Base-by-base conservation (phyloP, 176 grass and related monocot species). In the Luzula sylvatica region DNA sequence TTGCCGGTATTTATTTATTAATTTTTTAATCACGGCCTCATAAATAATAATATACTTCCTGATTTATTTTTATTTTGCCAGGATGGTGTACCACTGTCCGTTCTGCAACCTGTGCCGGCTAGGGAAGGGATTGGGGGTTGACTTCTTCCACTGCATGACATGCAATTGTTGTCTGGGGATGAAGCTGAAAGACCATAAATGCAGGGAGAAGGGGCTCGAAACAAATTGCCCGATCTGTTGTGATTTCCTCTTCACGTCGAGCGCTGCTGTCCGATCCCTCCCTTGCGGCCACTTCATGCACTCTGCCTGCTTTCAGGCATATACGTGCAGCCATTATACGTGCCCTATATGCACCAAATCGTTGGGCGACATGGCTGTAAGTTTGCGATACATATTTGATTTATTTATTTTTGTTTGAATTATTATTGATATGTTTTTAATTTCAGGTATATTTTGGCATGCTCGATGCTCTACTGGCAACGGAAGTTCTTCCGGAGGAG, bases 131-230 rank as follows among this genome's bases (percentile, higher is more conserved):
- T 82, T 98, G 47, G 92, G 92, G 50, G 72, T 86, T 1, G 92
- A 98, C 71, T 98, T 98, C 68, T 98, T 98, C 47, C 92, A 98
- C 61, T 98, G 92, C 75, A 98, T 98, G 92, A 98, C 76, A 57
- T 98, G 92, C 92, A 98, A 98, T 71, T 98, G 92, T 42, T 98
- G 92, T 47, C 68, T 98, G 79, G 92, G 92, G 51, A 98, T 86
- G 85, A 98, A 86, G 59, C 26, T 98, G 52, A 65, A 71, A 41
- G 78, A 86, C 48, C 92, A 98, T 68, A 98, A 98, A 69, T 98
- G 93, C 59, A 79, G 78, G 47, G 93, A 99, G 49, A 99, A 99
- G 47, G 82, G 86, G 46, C 75, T 99, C n/a, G 93, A 99, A 42
- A 83, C 82, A 58, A 99, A 99, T 24, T 99, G 93, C 58, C 93